Percentiles rank a stretch among this genome's conserved stretches.
phyloP scores from a whole-genome alignment of 139 green algal species.

The Closterium sp. region DNA sequence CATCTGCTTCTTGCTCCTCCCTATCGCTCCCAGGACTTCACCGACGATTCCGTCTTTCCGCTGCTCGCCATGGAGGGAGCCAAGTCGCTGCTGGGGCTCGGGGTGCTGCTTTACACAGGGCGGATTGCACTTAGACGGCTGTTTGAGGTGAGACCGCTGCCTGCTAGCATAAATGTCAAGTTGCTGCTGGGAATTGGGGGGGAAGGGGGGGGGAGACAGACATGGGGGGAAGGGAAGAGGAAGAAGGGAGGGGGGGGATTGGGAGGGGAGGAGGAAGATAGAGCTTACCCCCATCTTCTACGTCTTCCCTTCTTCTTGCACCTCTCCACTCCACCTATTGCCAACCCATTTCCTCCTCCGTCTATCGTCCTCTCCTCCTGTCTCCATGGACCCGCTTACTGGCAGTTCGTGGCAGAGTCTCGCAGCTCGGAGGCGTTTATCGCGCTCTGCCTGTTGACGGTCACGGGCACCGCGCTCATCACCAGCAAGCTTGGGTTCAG shows the following conservation, averaged over 20 bases:
- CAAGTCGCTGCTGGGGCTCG: constrained; percentile 65
- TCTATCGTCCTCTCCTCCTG: not conserved
- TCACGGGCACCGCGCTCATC: constrained; percentile 77
- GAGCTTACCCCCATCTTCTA: too few relatives aligned
- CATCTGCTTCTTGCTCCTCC: too few relatives aligned
- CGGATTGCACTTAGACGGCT: constrained; percentile 73
- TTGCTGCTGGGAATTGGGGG: too few relatives aligned
- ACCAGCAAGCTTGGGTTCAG: constrained; percentile 82
- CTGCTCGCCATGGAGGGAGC: constrained; percentile 63
- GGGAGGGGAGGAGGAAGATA: too few relatives aligned
- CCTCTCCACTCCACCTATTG: too few relatives aligned
- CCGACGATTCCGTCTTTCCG: constrained; percentile 28
- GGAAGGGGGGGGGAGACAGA: too few relatives aligned
- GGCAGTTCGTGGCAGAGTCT: constrained; percentile 75
- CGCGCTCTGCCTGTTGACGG: constrained; percentile 85
- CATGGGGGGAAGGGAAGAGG: too few relatives aligned
- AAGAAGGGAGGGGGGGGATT: too few relatives aligned
- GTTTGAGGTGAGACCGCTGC: constrained; percentile 59
- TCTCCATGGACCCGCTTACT: too few relatives aligned
- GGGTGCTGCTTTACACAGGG: constrained; percentile 76
- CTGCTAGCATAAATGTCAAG: too few relatives aligned
- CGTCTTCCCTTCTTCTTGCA: too few relatives aligned
- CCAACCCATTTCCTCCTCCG: not conserved
- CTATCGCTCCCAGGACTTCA: too few relatives aligned
- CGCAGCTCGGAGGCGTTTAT: constrained; percentile 88